These are phyloP conservation scores for Aspergillus conjunctus DNA, from an alignment of 495 filamentous ascomycete species.

Conservation along the genomic window DNA sequence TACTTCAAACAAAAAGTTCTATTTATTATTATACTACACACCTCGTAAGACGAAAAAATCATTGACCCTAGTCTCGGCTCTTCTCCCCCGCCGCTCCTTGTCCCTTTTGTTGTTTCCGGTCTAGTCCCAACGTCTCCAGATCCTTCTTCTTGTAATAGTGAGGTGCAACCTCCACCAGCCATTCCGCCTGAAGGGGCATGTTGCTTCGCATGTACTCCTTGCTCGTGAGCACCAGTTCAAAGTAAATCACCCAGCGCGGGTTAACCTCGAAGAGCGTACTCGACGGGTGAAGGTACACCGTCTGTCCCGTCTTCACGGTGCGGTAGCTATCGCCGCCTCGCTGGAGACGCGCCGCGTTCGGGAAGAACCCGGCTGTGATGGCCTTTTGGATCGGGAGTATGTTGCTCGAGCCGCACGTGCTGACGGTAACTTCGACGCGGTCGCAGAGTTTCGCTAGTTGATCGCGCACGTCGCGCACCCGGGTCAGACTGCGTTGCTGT, in stretches of 20 bases:
- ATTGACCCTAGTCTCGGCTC: conserved; percentile 35
- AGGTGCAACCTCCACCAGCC: conserved; percentile 89
- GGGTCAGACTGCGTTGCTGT: conserved; percentile 81
- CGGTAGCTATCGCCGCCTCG: conserved; percentile 86
- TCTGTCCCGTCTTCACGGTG: conserved; percentile 91
- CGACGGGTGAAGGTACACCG: conserved; percentile 87
- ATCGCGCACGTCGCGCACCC: conserved; percentile 90
- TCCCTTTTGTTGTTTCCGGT: conserved; percentile 79
- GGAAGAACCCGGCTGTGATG: conserved; percentile 90
- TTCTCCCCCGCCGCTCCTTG: conserved; percentile 54
- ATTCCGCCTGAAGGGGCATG: conserved; percentile 81
- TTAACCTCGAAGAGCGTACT: conserved; percentile 78
- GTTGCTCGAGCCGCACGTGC: conserved; percentile 70
- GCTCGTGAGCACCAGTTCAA: conserved; percentile 87
- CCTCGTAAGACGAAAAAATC: no score
- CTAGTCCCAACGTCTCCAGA: conserved; percentile 75
- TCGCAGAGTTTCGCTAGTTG: conserved; percentile 95
- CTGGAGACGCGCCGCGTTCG: conserved; percentile 86
- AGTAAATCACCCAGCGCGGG: conserved; percentile 89
- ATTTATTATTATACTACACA: no score
- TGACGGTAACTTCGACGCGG: conserved; percentile 78
- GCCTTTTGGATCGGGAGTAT: conserved; percentile 80
- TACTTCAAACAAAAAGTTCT: conserved; percentile 5
- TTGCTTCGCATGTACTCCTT: conserved; percentile 93
- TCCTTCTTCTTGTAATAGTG: conserved; percentile 96